Percentiles rank a stretch among this genome's conserved stretches.
Evolutionary conservation across 805 yeast genomes (phyloP).

Genomic region (Yamadazyma scolyti): DNA sequence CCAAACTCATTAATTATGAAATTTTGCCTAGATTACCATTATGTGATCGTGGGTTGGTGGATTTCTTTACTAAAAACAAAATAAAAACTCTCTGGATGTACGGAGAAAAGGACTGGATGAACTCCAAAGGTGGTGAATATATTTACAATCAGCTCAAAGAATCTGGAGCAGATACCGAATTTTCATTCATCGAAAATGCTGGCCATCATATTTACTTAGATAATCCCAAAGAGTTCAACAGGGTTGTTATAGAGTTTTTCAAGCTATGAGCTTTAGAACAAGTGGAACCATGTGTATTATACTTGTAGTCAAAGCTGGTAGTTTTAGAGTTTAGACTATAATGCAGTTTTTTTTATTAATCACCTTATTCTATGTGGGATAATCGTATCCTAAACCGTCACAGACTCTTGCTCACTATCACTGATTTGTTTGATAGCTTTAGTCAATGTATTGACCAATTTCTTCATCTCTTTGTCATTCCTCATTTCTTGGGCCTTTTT

Average conservation of each 20-base stretch:
- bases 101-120: slow-evolving; percentile 46
- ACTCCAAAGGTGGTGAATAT: slow-evolving; percentile 32
- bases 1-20: slow-evolving; percentile 37
- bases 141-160: slow-evolving; percentile 22
- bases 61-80: slow-evolving; percentile 18
- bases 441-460: slow-evolving; percentile 1
- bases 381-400: too few species aligned
- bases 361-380: too few species aligned
- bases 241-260: slow-evolving; percentile 20
- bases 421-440: background rate
- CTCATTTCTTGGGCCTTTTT: slow-evolving; percentile 31
- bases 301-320: too few species aligned
- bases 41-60: slow-evolving; percentile 36
- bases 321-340: too few species aligned
- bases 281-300: too few species aligned
- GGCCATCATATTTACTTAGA: slow-evolving; percentile 44
- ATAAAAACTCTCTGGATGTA: slow-evolving; percentile 33
- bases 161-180: slow-evolving; percentile 14
- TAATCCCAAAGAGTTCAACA: slow-evolving; percentile 31
- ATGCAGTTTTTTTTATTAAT: too few species aligned
- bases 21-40: slow-evolving; percentile 36
- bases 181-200: slow-evolving; percentile 26
- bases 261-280: slow-evolving; percentile 3
- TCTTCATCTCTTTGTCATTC: slow-evolving; percentile 18
- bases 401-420: too few species aligned